Conservation (phyloP, 805 yeast genomes). For the Cyberlindnera subsufficiens region DNA sequence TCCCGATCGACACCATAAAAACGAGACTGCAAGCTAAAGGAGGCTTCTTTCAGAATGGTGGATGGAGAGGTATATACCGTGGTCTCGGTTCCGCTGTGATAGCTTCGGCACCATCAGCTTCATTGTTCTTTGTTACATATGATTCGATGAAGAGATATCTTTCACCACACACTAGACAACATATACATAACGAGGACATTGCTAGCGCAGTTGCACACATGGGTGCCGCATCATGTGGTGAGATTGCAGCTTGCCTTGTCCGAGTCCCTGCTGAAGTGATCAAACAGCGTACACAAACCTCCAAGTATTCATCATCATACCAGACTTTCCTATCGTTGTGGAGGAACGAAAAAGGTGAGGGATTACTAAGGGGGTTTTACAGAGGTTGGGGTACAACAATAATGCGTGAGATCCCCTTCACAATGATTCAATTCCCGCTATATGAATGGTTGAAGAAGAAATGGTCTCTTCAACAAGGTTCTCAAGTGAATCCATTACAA, state of each 20-base stretch:
- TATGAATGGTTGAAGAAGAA: slow-evolving; percentile 74
- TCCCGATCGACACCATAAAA: slow-evolving; percentile 93
- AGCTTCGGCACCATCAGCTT: slow-evolving; percentile 89
- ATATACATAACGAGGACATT: slow-evolving; percentile 20
- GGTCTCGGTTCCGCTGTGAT: slow-evolving; percentile 92
- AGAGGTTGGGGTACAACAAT: slow-evolving; percentile 93
- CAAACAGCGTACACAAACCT: slow-evolving; percentile 89
- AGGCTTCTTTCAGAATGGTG: slow-evolving; percentile 91
- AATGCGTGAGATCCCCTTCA: slow-evolving; percentile 94
- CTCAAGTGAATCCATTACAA: slow-evolving; percentile 52
- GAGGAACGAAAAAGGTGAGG: slow-evolving; percentile 68
- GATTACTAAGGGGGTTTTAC: slow-evolving; percentile 70
- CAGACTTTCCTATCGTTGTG: slow-evolving; percentile 61
- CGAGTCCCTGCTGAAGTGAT: slow-evolving; percentile 97
- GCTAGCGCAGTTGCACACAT: slow-evolving; percentile 58
- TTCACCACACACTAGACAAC: slow-evolving; percentile 28
- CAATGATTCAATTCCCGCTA: slow-evolving; percentile 90
- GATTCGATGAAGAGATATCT: slow-evolving; percentile 59
- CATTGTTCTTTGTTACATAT: slow-evolving; percentile 76
- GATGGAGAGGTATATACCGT: slow-evolving; percentile 82
- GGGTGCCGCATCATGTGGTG: slow-evolving; percentile 86
- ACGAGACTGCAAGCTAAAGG: slow-evolving; percentile 94
- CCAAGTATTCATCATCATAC: slow-evolving; percentile 57
- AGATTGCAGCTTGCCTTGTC: slow-evolving; percentile 86
- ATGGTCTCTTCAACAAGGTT: slow-evolving; percentile 41